Conservation (phyloP, 192 early-diverging fungal species). For the Thoreauomyces humboldtii region DNA sequence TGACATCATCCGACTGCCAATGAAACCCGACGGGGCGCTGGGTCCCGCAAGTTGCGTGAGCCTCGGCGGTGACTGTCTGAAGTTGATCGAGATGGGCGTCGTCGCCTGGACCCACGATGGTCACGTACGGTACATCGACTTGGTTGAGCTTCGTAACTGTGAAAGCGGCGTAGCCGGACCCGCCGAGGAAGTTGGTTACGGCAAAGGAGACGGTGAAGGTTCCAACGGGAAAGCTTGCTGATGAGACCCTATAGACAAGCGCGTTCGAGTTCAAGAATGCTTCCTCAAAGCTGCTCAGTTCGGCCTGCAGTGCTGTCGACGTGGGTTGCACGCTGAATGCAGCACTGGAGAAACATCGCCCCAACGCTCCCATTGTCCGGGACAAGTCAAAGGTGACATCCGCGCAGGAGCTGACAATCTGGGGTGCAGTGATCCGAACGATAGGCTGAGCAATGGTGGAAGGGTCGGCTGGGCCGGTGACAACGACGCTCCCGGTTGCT, state of each 20-base stretch:
- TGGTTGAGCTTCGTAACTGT: background rate
- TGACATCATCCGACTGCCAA: constrained; percentile 1
- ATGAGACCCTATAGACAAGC: background rate
- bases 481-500: background rate
- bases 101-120: constrained; percentile 9
- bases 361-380: constrained; percentile 17
- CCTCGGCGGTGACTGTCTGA: constrained; percentile 7
- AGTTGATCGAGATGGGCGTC: constrained; percentile 10
- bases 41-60: constrained; percentile 6
- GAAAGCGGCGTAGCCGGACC: constrained; percentile 5
- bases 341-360: background rate
- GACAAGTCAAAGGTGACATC: constrained; percentile 19
- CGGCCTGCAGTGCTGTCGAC: background rate
- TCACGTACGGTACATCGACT: constrained; percentile 9
- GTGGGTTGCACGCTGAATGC: background rate
- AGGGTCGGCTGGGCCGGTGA: background rate
- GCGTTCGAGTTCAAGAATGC: constrained; percentile 1
- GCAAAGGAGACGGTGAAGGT: constrained; percentile 11
- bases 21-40: constrained; percentile 4
- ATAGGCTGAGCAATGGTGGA: background rate
- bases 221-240: background rate
- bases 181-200: constrained; percentile 20
- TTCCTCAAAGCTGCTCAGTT: background rate
- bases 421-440: constrained; percentile 5
- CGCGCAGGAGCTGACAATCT: constrained; percentile 8